Percentiles rank a stretch among this genome's conserved stretches.
Conservation (phyloP, 2,329 filamentous ascomycete genomes). For the Beauveria pseudobassiana region DNA sequence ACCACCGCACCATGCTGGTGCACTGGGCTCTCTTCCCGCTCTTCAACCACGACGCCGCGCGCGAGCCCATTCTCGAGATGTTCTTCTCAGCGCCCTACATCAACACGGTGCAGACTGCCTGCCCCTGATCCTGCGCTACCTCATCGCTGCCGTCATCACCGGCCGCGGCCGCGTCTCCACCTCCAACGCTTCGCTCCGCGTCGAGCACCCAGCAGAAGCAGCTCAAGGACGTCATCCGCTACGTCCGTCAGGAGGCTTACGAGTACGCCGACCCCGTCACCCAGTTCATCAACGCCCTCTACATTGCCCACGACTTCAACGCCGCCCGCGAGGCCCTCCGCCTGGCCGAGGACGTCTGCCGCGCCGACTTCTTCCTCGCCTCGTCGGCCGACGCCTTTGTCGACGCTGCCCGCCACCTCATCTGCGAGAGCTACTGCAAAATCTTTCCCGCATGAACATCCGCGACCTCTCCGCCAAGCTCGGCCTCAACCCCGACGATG, state of each 20-base stretch:
- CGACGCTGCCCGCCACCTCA: slow-evolving; percentile 88
- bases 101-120: slow-evolving; percentile 98
- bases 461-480: slow-evolving; percentile 90
- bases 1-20: slow-evolving; percentile 93
- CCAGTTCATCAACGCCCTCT: slow-evolving; percentile 91
- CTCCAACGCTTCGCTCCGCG: slow-evolving; percentile 63
- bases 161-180: slow-evolving; percentile 77
- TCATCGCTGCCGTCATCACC: slow-evolving; percentile 90
- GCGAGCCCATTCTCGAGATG: slow-evolving; percentile 86
- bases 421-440: slow-evolving; percentile 99
- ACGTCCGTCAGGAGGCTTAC: slow-evolving; percentile 94
- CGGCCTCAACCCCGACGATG: slow-evolving; percentile 85
- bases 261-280: slow-evolving; percentile 96
- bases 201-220: slow-evolving; percentile 91
- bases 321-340: slow-evolving; percentile 84
- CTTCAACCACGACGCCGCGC: slow-evolving; percentile 92
- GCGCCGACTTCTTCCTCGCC: slow-evolving; percentile 91
- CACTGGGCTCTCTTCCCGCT: slow-evolving; percentile 99
- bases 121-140: slow-evolving; percentile 92
- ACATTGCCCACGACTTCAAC: slow-evolving; percentile 82
- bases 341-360: slow-evolving; percentile 84
- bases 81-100: slow-evolving; percentile 97
- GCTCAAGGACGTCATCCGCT: slow-evolving; percentile 91
- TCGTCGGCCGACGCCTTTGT: slow-evolving; percentile 82
- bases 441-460: slow-evolving; percentile 97